A percentile compares a stretch with the other conserved stretches of the same genome.
Evolutionary conservation across 192 early-diverging fungal species (phyloP).

Genomic region (Coemansia sp.): DNA sequence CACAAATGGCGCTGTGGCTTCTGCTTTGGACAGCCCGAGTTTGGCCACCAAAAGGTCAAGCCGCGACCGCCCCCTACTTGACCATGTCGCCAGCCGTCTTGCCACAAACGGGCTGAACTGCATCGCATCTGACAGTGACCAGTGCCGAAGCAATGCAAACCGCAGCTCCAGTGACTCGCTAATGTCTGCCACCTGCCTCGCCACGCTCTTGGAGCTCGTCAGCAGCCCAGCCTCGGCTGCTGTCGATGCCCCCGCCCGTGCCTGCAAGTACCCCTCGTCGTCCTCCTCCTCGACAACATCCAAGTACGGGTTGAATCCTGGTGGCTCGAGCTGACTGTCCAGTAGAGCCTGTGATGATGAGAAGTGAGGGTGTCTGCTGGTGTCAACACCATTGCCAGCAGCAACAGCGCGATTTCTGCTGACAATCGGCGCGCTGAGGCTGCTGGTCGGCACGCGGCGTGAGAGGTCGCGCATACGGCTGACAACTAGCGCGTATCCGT

Average conservation of each 20-base stretch:
- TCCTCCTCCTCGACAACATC: conserved; percentile 23
- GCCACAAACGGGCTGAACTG: conserved; percentile 84
- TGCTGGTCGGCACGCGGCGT: conserved; percentile 52
- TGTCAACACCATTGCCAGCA: too few relatives aligned
- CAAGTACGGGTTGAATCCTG: conserved; percentile 21
- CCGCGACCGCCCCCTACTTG: conserved; percentile 71
- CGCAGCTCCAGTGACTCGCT: conserved; percentile 69
- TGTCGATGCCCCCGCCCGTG: conserved; percentile 9
- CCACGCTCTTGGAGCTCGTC: conserved; percentile 21
- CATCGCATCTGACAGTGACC: conserved; percentile 88
- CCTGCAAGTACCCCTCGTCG: conserved; percentile 30
- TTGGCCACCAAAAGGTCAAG: conserved; percentile 77
- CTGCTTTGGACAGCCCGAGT: conserved; percentile 85
- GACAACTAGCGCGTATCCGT: conserved; percentile 64
- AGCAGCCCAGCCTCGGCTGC: conserved; percentile 31
- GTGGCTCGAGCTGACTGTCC: conserved; percentile 23
- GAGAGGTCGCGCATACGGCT: conserved; percentile 69
- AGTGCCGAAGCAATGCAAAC: conserved; percentile 86
- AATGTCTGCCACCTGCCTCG: conserved; percentile 14
- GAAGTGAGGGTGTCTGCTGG: too few relatives aligned
- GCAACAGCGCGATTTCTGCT: too few relatives aligned
- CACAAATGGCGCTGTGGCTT: conserved; percentile 71
- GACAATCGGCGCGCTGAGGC: background rate
- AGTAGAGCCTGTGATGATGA: conserved; percentile 21
- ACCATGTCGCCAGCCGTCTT: conserved; percentile 85